Base-by-base conservation (phyloP, 2,329 filamentous ascomycete genomes). In the Didymella exigua region DNA sequence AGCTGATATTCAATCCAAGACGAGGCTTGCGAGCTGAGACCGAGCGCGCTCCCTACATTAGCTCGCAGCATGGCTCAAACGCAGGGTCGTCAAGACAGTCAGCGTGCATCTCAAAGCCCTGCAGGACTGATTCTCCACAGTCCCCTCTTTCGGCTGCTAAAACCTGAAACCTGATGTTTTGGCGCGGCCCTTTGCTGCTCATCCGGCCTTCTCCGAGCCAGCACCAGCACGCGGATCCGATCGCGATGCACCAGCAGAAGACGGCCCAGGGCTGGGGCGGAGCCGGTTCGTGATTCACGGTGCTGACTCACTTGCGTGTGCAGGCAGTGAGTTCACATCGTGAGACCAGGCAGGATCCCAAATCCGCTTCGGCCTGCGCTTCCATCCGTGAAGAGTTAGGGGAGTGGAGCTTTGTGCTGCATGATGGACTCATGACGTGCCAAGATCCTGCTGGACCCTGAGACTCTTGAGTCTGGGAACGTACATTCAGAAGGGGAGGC, bases 191-290 rank as follows among this genome's bases (percentile, higher is more conserved):
- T 50, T 49, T 24, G 37, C 49, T 47, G 56, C 48, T 50, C 59
- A 50, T 60, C 62, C 62, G 64, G 59, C 46, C 49, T 51, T 34
- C 54, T 60, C 64, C 63, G 63, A 62, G 50, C 55, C 46, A 51
- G 56, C 40, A 19, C 23, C 43, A 44, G 5, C 23, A 30, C 9
- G 27, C 24, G 14, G 9, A 30, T 14, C 10, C 16, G 21, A 38
- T 19, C n/a, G n/a, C n/a, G n/a, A n/a, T 6, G 2, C 13, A n/a
- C 3, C 18, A 6, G 9, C 33, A 7, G n/a, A n/a, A n/a, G n/a
- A n/a, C n/a, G n/a, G n/a, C n/a, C n/a, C n/a, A n/a, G n/a, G n/a
- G n/a, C n/a, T n/a, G n/a, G n/a, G n/a, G n/a, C n/a, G n/a, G n/a
- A n/a, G n/a, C n/a, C n/a, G n/a, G n/a, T 36, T 13, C 13, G 10